These are phyloP conservation scores for Fusarium euwallaceae DNA, from an alignment of 2,329 filamentous ascomycete species.

Conservation along the genomic window DNA sequence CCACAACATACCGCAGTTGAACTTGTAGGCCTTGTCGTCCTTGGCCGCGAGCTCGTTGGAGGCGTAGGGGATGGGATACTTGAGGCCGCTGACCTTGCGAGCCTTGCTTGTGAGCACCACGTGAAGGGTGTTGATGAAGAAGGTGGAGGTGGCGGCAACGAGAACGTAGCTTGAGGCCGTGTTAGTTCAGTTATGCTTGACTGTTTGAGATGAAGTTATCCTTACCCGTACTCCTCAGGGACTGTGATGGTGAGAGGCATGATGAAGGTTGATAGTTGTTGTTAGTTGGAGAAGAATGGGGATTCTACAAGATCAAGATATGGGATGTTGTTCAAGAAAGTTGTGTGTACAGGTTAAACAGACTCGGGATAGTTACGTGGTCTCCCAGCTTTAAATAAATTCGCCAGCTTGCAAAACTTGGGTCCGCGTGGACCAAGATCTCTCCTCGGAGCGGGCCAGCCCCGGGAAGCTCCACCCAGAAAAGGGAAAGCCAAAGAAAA, in stretches of 20 bases:
- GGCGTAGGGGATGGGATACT: conserved; percentile 71
- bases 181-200: conserved; percentile 4
- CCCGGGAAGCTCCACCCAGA: conserved; percentile 26
- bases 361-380: conserved; percentile 5
- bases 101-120: conserved; percentile 58
- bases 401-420: conserved; percentile 3
- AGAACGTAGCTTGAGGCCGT: conserved; percentile 71
- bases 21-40: conserved; percentile 66
- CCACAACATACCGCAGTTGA: conserved; percentile 70
- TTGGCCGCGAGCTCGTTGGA: conserved; percentile 66
- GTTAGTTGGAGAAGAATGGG: not conserved
- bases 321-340: not conserved
- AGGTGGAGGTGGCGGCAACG: conserved; percentile 66
- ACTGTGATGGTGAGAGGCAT: conserved; percentile 61
- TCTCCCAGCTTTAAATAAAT: conserved; percentile 28
- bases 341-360: conserved; percentile 10
- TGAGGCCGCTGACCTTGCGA: conserved; percentile 66
- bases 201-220: not conserved
- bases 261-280: conserved; percentile 36
- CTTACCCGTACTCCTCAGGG: conserved; percentile 66
- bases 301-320: not conserved
- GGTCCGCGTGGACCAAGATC: conserved; percentile 11
- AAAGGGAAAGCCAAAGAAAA: conserved; percentile 1
- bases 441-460: conserved; percentile 29
- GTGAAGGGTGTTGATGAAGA: conserved; percentile 71